These are phyloP conservation scores for Auricularia sp. DNA, from an alignment of 768 basidiomycete species.

Conservation along the genomic window DNA sequence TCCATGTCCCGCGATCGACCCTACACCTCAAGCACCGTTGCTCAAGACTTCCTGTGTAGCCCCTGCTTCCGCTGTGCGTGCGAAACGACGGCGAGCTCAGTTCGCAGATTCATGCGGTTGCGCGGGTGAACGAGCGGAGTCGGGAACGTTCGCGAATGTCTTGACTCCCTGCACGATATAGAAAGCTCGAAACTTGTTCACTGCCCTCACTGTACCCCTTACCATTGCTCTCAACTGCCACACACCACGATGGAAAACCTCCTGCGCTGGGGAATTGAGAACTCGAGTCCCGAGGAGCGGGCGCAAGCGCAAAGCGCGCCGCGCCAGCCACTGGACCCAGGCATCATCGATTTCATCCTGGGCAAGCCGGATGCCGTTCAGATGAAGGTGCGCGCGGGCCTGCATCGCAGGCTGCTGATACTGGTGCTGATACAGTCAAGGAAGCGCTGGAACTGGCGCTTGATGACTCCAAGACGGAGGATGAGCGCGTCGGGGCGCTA, in stretches of 20 bases:
- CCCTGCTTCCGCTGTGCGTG: too few relatives aligned
- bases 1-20: too few relatives aligned
- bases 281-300: slow-evolving; percentile 34
- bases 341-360: slow-evolving; percentile 74
- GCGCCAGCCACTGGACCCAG: slow-evolving; percentile 54
- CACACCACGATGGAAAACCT: slow-evolving; percentile 52
- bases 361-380: slow-evolving; percentile 72
- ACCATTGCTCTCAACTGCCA: not conserved
- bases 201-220: not conserved
- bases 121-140: not conserved
- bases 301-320: slow-evolving; percentile 18
- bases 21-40: too few relatives aligned
- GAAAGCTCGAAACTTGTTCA: too few relatives aligned
- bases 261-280: slow-evolving; percentile 72
- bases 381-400: slow-evolving; percentile 45
- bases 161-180: too few relatives aligned
- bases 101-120: not conserved
- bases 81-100: too few relatives aligned
- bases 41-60: too few relatives aligned
- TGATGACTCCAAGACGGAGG: slow-evolving; percentile 43
- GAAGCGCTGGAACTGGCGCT: slow-evolving; percentile 58
- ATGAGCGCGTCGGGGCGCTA: slow-evolving; percentile 54
- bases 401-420: not conserved
- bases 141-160: not conserved
- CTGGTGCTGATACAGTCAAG: slow-evolving; percentile 8